phyloP scores from a whole-genome alignment of 768 basidiomycete genomes.

The Mycena floridula region DNA sequence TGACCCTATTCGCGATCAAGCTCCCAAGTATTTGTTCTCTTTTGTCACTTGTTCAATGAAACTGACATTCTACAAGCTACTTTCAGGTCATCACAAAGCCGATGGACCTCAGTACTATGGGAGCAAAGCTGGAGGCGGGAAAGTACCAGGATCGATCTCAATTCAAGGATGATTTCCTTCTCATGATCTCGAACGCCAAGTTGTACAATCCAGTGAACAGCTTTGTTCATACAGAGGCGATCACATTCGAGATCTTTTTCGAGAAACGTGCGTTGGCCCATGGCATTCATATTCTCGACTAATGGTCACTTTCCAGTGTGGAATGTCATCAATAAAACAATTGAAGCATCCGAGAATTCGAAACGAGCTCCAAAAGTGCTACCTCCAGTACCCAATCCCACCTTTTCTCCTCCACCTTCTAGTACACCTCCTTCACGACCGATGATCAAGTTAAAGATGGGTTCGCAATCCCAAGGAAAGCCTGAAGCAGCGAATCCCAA shows the following conservation, averaged over 20 bases:
- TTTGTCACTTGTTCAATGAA: not conserved
- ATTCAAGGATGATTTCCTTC: slow-evolving; percentile 80
- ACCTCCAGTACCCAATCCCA: slow-evolving; percentile 31
- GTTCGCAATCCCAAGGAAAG: slow-evolving; percentile 28
- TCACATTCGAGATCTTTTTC: slow-evolving; percentile 73
- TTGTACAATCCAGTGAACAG: slow-evolving; percentile 72
- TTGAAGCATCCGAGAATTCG: slow-evolving; percentile 44
- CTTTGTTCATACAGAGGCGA: slow-evolving; percentile 70
- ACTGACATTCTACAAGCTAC: slow-evolving; percentile 47
- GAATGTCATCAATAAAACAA: slow-evolving; percentile 79
- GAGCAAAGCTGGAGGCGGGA: slow-evolving; percentile 79
- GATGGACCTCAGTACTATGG: slow-evolving; percentile 91
- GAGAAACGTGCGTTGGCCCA: slow-evolving; percentile 80
- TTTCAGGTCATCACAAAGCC: slow-evolving; percentile 87
- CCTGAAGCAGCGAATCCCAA: slow-evolving; percentile 24
- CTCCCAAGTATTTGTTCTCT: slow-evolving; percentile 62
- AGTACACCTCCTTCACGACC: slow-evolving; percentile 38
- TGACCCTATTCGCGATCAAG: slow-evolving; percentile 91
- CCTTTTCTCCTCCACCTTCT: slow-evolving; percentile 19
- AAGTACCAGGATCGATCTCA: slow-evolving; percentile 79
- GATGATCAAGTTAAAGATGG: slow-evolving; percentile 65
- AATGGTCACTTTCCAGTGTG: slow-evolving; percentile 52
- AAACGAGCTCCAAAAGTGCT: slow-evolving; percentile 25
- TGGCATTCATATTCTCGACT: too few species aligned
- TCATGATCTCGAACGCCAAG: slow-evolving; percentile 86